These are phyloP conservation scores for Hanseniaspora singularis DNA, from an alignment of 805 yeast genomes.

Conservation along the genomic window DNA sequence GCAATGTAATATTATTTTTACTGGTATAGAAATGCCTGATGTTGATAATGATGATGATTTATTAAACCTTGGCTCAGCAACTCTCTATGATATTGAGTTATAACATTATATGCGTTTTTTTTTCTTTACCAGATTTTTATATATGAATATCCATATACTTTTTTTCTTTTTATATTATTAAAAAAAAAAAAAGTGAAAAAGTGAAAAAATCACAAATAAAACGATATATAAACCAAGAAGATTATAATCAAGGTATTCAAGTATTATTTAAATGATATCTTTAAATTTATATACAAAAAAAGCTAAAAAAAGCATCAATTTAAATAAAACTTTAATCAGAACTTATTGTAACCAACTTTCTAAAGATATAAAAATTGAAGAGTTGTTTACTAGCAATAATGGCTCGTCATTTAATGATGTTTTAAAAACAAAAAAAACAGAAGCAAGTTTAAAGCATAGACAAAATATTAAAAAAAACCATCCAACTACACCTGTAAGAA, in stretches of 20 bases:
- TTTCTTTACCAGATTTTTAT: neutral
- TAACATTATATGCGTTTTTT: neutral
- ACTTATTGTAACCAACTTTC: too few relatives aligned
- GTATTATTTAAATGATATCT: too few relatives aligned
- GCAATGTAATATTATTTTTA: slow-evolving; percentile 47
- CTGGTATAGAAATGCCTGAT: slow-evolving; percentile 39
- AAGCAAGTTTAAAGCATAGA: slow-evolving; percentile 17
- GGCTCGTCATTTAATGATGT: neutral
- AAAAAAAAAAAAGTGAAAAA: neutral
- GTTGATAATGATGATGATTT: slow-evolving; percentile 26
- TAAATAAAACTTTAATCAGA: too few relatives aligned
- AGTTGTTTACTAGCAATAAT: too few relatives aligned
- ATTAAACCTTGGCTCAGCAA: slow-evolving; percentile 31
- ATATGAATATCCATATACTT: too few relatives aligned
- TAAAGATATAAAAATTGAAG: too few relatives aligned
- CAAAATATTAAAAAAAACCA: slow-evolving; percentile 26
- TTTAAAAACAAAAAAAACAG: slow-evolving; percentile 15
- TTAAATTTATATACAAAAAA: too few relatives aligned
- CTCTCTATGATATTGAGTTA: slow-evolving; percentile 19
- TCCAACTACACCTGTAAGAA: slow-evolving; percentile 51
- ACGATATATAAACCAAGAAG: too few relatives aligned
- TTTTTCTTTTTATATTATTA: too few relatives aligned
- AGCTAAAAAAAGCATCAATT: too few relatives aligned
- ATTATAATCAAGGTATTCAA: too few relatives aligned
- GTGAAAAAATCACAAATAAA: too few relatives aligned